A percentile compares a stretch with the other conserved stretches of the same genome.
phyloP scores from a whole-genome alignment of 257 asterid genomes.

The Nyctanthes arbortristis region DNA sequence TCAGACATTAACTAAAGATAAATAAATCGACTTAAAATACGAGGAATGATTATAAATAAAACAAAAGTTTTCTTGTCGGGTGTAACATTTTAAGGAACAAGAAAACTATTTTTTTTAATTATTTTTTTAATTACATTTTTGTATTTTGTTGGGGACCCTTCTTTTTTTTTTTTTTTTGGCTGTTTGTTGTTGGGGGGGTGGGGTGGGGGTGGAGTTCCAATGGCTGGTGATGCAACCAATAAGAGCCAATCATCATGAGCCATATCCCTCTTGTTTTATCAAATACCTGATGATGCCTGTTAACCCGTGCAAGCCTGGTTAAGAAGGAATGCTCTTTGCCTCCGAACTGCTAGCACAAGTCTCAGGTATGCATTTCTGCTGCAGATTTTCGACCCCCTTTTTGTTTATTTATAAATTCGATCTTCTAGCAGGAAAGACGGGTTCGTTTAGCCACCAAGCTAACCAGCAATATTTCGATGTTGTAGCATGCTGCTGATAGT shows the following conservation, averaged over 20 bases:
- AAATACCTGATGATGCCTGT: neutral
- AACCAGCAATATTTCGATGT: neutral
- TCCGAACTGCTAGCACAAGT: neutral
- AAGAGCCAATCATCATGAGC: constrained; percentile 50
- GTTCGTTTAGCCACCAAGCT: neutral
- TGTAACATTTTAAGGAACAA: neutral
- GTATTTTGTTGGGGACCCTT: constrained; percentile 31
- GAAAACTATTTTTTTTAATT: neutral
- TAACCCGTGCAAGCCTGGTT: no score
- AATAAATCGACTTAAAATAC: constrained; percentile 16
- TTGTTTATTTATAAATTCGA: neutral
- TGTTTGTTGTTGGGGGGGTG: no score
- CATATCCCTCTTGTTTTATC: constrained; percentile 28
- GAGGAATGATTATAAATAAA: neutral
- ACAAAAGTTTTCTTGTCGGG: neutral
- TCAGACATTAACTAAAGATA: constrained; percentile 25
- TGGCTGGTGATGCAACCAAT: constrained; percentile 54
- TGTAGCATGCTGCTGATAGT: no score
- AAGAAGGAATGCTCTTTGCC: no score
- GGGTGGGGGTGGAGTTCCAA: constrained; percentile 42
- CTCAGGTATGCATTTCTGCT: constrained; percentile 23
- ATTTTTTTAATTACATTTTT: neutral
- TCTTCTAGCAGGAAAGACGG: neutral
- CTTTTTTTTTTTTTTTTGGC: no score
- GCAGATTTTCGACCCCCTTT: neutral